Percentiles rank a stretch among this genome's conserved stretches.
phyloP scores from a whole-genome alignment of 1,139 yeast species.

The Taphrina flavorubra region DNA sequence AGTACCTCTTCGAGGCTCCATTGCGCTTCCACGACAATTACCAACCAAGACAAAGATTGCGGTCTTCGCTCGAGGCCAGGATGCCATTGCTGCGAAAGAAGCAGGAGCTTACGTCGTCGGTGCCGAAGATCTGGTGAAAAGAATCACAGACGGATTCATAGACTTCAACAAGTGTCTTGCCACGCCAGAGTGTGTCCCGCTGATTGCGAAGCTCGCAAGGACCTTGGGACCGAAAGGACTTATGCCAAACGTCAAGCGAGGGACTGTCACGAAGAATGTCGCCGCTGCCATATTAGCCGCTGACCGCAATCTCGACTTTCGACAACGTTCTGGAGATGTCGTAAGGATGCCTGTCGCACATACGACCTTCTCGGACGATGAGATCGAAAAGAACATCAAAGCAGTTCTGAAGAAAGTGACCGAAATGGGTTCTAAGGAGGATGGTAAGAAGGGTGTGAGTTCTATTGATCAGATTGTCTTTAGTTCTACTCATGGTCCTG shows the following conservation, averaged over 20 bases:
- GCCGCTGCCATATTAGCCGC: slow-evolving; percentile 52
- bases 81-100: slow-evolving; percentile 36
- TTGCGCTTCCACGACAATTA: slow-evolving; percentile 27
- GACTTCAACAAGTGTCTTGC: slow-evolving; percentile 82
- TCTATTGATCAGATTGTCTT: slow-evolving; percentile 72
- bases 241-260: slow-evolving; percentile 85
- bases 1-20: slow-evolving; percentile 32
- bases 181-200: slow-evolving; percentile 74
- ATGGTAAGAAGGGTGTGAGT: slow-evolving; percentile 70
- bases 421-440: slow-evolving; percentile 50
- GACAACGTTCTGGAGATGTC: slow-evolving; percentile 60
- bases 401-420: slow-evolving; percentile 66
- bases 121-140: slow-evolving; percentile 42
- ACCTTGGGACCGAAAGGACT: slow-evolving; percentile 86
- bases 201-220: slow-evolving; percentile 71
- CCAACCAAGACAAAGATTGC: slow-evolving; percentile 38
- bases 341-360: slow-evolving; percentile 35
- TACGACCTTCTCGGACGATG: slow-evolving; percentile 74
- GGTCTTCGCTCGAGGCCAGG: slow-evolving; percentile 43
- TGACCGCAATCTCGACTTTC: slow-evolving; percentile 69
- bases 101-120: slow-evolving; percentile 43
- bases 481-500: slow-evolving; percentile 79
- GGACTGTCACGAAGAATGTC: slow-evolving; percentile 77
- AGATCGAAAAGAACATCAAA: slow-evolving; percentile 72
- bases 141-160: slow-evolving; percentile 63